Base-by-base conservation (phyloP, 2,329 filamentous ascomycete genomes). In the Fusarium sp. region DNA sequence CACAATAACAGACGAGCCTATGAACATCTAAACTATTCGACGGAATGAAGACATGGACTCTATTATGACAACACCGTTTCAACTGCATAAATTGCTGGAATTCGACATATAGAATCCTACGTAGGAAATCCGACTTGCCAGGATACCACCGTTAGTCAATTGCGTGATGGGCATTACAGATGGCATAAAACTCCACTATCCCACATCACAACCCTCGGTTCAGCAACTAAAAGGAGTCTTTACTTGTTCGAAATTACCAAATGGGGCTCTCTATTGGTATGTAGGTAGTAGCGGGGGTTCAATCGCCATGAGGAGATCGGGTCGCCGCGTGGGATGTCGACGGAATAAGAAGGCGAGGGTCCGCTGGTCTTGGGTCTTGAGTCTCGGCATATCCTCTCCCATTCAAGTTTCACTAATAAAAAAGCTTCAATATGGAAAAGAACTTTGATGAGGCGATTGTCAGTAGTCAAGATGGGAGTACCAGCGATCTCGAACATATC, bases 401-500 rank as follows among this genome's bases (percentile, higher is more conserved):
- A 20, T 26, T 6, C 15, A 26, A 31, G 12, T 21, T 9, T 23
- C 1, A 8, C 31, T 29, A 39, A 16, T 31, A 15, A 4, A 8
- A 8, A 10, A 16, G 7, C 6, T 28, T 54, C 5, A 42, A 47
- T 38, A 72, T 72, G 70, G 66, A 72, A 18, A 72, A 67, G 47
- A 43, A 49, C 6, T 42, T 61, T 31, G 64, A 68, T 8, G 60
- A 68, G 23, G 64, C 55, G 13, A 52, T n/a, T 13, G 28, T 44
- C 8, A 44, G 49, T 23, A 63, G 59, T 41, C 58, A 41, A 21
- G 55, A 53, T 37, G 54, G 57, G 5, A 62, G 64, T 38, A 31
- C 49, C 35, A 68, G 53, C 11, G 69, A 72, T 29, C 21, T 60
- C n/a, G 69, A 72, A 16, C 31, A 46, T 26, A 58, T 68, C 8